Base-by-base conservation (phyloP, 305 asterid genomes). In the Rubia tinctorum region DNA sequence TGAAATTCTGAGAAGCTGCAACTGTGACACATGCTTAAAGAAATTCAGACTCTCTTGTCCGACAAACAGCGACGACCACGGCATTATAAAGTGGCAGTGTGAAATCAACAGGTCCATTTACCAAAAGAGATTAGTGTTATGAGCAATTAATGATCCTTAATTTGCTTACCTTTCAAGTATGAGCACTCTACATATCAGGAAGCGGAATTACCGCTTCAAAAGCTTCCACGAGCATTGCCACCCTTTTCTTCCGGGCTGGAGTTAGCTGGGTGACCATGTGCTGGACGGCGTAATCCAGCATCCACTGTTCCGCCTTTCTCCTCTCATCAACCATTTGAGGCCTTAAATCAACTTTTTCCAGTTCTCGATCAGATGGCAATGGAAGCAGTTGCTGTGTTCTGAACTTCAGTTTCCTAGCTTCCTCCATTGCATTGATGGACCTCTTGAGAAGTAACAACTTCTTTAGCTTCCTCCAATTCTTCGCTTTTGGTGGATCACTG, bases 191-290 rank as follows among this genome's bases (percentile, higher is more conserved):
- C 27, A 68, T 61, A 20, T 87, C 92, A 30, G 99, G 96, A 65
- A 94, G 81, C 12, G 98, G 99, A 81, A 94, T 98, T n/a, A 94
- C 92, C 70, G 99, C 95, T 85, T 94, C 98, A 65, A 94, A 94
- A 58, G 99, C 96, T 82, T 92, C 99, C 14, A 94, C 97, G 9
- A 94, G 98, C 99, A 92, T 90, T 5, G 90, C 84, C 66, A 94
- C 99, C 82, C 94, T 81, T 86, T 82, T 83, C 79, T 88, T 92
- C 53, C 95, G 76, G 23, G 95, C 84, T 20, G 97, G 95, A 75
- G 91, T 92, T 68, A 95, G 82, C 69, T 82, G 86, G 4, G 84
- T 85, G 61, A 92, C 96, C 64, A 89, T 90, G 70, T 92, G 83
- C 67, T 85, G 97, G 73, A 95, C 92, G 40, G 98, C 96, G 75